A percentile compares a stretch with the other conserved stretches of the same genome.
phyloP scores from a whole-genome alignment of 2,329 filamentous ascomycete genomes.

The Colletotrichum navitas region DNA sequence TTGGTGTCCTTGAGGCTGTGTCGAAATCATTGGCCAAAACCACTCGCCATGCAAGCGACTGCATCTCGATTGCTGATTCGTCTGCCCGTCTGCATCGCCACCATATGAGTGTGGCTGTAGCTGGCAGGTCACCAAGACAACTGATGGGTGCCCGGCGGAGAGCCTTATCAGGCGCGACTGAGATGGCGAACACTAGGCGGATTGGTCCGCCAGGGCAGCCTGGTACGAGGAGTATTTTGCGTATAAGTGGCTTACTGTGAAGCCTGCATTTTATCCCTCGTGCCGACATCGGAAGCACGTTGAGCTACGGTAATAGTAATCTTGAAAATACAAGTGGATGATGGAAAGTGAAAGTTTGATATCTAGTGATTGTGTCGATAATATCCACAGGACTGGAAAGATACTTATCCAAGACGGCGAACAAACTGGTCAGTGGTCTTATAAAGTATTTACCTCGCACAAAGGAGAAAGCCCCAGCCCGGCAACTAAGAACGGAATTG shows the following conservation, averaged over 20 bases:
- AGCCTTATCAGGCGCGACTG: neutral
- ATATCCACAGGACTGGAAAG: too few relatives aligned
- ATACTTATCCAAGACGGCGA: too few relatives aligned
- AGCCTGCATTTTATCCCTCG: neutral
- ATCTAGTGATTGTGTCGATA: too few relatives aligned
- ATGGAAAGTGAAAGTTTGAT: too few relatives aligned
- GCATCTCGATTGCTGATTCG: neutral
- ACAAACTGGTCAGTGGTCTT: too few relatives aligned
- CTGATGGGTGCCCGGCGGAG: neutral
- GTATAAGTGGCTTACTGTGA: too few relatives aligned
- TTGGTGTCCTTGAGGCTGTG: neutral
- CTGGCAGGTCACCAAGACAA: neutral
- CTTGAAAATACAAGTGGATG: too few relatives aligned
- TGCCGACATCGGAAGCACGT: neutral
- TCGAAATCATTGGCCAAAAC: neutral
- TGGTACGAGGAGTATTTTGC: neutral
- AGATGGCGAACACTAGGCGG: neutral
- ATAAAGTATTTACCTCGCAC: too few relatives aligned
- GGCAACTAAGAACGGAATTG: too few relatives aligned
- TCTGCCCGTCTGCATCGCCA: neutral
- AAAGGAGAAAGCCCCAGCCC: too few relatives aligned
- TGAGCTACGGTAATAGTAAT: neutral
- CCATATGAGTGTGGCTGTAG: neutral
- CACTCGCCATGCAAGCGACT: neutral
- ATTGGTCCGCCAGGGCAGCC: neutral